Percentiles rank a stretch among this genome's conserved stretches.
phyloP scores from a whole-genome alignment of 345 rosid species.

The Sapria himalayana region DNA sequence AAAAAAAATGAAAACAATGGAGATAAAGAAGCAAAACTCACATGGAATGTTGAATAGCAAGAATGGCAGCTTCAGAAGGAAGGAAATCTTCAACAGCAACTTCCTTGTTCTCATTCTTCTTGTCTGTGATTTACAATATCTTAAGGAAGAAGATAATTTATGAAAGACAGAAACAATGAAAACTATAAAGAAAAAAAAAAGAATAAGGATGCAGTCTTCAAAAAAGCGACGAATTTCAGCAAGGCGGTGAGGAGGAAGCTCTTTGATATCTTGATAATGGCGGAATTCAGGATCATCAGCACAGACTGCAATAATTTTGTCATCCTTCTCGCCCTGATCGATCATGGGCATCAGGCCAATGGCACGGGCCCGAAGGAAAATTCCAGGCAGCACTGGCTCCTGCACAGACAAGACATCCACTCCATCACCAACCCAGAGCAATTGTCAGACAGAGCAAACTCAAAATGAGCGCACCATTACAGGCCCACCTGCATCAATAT shows the following conservation, averaged over 20 bases:
- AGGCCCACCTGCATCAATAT: slow-evolving; percentile 90
- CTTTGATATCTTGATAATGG: slow-evolving; percentile 78
- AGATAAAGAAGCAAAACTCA: slow-evolving; percentile 12
- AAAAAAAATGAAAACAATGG: background rate
- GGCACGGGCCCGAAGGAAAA: slow-evolving; percentile 94
- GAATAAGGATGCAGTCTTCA: slow-evolving; percentile 79
- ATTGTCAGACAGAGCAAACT: too few species aligned
- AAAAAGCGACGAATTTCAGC: slow-evolving; percentile 97
- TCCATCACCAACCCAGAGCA: too few species aligned
- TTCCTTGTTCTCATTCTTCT: slow-evolving; percentile 94
- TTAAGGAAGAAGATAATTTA: slow-evolving; percentile 14
- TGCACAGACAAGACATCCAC: slow-evolving; percentile 9
- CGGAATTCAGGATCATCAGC: slow-evolving; percentile 99
- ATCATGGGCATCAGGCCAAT: slow-evolving; percentile 98
- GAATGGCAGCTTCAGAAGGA: slow-evolving; percentile 54
- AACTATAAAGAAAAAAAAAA: slow-evolving; percentile 1
- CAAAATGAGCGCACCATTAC: too few species aligned
- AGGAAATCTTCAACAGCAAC: slow-evolving; percentile 82
- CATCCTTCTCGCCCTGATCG: slow-evolving; percentile 98
- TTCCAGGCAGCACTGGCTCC: slow-evolving; percentile 90
- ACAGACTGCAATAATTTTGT: slow-evolving; percentile 93
- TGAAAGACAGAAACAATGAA: slow-evolving; percentile 2
- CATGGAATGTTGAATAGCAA: slow-evolving; percentile 81
- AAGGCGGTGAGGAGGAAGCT: slow-evolving; percentile 95
- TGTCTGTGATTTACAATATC: slow-evolving; percentile 27